Conservation (phyloP, 805 yeast species). For the Myxozyma neotropica region DNA sequence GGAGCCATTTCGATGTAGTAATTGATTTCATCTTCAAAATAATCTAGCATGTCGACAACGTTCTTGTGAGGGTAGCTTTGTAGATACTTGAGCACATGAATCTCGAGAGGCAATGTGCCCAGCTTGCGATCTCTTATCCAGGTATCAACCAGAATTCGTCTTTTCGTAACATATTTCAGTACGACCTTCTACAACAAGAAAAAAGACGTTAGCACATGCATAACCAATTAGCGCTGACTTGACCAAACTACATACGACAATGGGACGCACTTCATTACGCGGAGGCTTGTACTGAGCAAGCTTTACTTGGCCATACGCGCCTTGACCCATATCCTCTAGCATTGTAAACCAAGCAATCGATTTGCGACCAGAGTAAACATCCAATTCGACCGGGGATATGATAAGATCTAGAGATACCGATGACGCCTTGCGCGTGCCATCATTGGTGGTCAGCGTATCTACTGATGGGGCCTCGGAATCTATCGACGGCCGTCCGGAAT, state of each 20-base stretch:
- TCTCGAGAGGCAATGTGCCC: constrained; percentile 96
- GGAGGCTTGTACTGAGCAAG: constrained; percentile 64
- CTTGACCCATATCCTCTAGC: constrained; percentile 84
- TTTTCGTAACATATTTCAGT: constrained; percentile 87
- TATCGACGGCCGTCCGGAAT: constrained; percentile 5
- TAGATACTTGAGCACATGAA: constrained; percentile 85
- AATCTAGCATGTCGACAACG: constrained; percentile 81
- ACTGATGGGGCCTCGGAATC: constrained; percentile 6
- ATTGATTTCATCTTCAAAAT: constrained; percentile 86
- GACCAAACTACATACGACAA: constrained; percentile 1
- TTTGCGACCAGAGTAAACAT: constrained; percentile 52
- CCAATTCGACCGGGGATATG: background rate
- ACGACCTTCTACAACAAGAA: constrained; percentile 61
- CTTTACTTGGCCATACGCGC: constrained; percentile 94
- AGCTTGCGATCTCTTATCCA: constrained; percentile 92
- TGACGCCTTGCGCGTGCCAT: background rate
- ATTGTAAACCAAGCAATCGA: constrained; percentile 70
- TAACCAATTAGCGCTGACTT: background rate
- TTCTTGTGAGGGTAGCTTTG: constrained; percentile 73
- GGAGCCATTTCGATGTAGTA: constrained; percentile 91
- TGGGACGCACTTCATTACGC: constrained; percentile 17
- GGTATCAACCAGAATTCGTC: constrained; percentile 90
- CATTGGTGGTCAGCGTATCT: background rate
- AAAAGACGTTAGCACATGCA: constrained; percentile 37
- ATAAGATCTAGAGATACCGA: constrained; percentile 15